Evolutionary conservation across 371 early-diverging fungal genomes (phyloP).

Genomic region (Syncephalastrum monosporum): DNA sequence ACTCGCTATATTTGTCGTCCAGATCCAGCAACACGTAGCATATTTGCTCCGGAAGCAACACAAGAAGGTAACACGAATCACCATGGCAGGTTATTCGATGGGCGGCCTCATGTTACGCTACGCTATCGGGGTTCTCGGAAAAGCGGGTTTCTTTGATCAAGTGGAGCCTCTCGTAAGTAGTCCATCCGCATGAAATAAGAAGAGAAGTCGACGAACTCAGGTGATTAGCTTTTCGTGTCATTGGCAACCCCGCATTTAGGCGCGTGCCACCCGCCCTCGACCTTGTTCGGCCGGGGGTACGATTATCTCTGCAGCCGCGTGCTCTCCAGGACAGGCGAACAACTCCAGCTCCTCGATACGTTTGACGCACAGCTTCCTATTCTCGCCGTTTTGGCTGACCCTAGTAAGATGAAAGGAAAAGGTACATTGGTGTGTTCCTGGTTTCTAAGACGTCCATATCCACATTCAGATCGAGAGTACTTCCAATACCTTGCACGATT

Average conservation of each 20-base stretch:
- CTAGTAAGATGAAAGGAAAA: slow-evolving; percentile 30
- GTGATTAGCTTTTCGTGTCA: slow-evolving; percentile 56
- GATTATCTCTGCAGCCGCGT: slow-evolving; percentile 49
- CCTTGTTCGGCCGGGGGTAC: slow-evolving; percentile 38
- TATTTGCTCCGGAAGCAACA: slow-evolving; percentile 8
- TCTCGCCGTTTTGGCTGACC: slow-evolving; percentile 62
- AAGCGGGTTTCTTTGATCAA: slow-evolving; percentile 55
- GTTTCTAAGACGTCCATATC: too few relatives aligned
- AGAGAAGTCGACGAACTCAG: slow-evolving; percentile 4
- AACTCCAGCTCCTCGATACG: slow-evolving; percentile 51
- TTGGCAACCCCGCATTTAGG: slow-evolving; percentile 86
- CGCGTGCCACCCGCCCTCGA: slow-evolving; percentile 35
- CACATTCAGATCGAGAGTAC: slow-evolving; percentile 34
- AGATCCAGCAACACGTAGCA: slow-evolving; percentile 18
- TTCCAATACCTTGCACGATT: slow-evolving; percentile 53
- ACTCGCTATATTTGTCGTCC: background rate
- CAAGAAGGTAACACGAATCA: slow-evolving; percentile 53
- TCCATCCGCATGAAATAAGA: background rate
- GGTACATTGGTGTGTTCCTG: too few relatives aligned
- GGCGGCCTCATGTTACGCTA: slow-evolving; percentile 80
- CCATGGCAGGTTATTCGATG: slow-evolving; percentile 78
- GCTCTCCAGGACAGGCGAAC: slow-evolving; percentile 62
- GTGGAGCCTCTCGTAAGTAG: slow-evolving; percentile 48
- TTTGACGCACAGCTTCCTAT: slow-evolving; percentile 43
- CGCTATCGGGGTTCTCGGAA: slow-evolving; percentile 64